phyloP scores from a whole-genome alignment of 208 protist species.

The Trypanosoma lewisi region DNA sequence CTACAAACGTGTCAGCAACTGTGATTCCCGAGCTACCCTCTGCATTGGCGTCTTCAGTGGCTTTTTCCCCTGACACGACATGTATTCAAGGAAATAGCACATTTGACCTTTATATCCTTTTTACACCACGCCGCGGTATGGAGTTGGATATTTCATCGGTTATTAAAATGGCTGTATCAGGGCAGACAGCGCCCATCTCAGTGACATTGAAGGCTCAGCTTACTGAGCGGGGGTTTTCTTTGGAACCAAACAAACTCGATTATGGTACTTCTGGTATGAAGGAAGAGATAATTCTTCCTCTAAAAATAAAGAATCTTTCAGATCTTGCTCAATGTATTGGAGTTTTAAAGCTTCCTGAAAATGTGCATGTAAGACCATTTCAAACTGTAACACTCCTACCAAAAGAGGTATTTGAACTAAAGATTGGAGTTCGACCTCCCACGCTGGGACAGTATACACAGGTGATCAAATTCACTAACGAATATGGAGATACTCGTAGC shows the following conservation, averaged over 20 bases:
- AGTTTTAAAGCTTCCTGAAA: constrained; percentile 39
- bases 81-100: constrained; percentile 49
- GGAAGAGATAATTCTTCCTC: constrained; percentile 26
- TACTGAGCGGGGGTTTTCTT: constrained; percentile 29
- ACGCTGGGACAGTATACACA: constrained; percentile 37
- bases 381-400: constrained; percentile 27
- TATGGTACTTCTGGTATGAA: constrained; percentile 29
- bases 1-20: constrained; percentile 49
- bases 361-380: constrained; percentile 35
- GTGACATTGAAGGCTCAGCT: constrained; percentile 35
- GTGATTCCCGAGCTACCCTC: constrained; percentile 30
- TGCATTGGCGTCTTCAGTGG: constrained; percentile 14
- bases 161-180: constrained; percentile 38
- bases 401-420: constrained; percentile 33
- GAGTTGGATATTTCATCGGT: constrained; percentile 8
- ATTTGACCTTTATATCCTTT: constrained; percentile 36
- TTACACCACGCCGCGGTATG: constrained; percentile 30
- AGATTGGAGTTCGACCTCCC: constrained; percentile 36
- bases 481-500: constrained; percentile 38
- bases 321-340: constrained; percentile 43
- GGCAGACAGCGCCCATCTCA: constrained; percentile 38
- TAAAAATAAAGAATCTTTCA: constrained; percentile 42
- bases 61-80: constrained; percentile 32
- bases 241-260: constrained; percentile 28
- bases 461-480: constrained; percentile 39